phyloP scores from a whole-genome alignment of 2,329 filamentous ascomycete species.

The Pseudogymnoascus sp. region DNA sequence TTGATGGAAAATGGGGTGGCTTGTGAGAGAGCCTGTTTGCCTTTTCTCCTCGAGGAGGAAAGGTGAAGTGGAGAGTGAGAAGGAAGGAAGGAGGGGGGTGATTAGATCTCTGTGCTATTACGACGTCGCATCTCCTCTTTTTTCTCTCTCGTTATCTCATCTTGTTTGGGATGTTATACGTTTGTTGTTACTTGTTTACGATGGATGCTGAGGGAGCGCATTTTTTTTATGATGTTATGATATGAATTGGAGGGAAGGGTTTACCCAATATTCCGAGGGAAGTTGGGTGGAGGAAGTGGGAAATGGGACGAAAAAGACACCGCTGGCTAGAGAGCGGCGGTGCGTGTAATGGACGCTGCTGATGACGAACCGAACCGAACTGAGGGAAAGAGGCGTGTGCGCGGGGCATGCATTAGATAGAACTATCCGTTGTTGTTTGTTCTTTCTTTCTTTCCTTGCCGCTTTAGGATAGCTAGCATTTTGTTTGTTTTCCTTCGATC shows the following conservation, averaged over 20 bases:
- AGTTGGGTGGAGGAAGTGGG: neutral
- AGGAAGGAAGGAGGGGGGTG: neutral
- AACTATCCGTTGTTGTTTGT: neutral
- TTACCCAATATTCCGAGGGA: neutral
- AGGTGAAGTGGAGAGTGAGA: neutral
- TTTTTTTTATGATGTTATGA: conserved; percentile 3
- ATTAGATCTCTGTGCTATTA: conserved; percentile 10
- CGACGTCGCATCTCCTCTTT: conserved; percentile 2
- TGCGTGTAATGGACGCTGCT: conserved; percentile 2
- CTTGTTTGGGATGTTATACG: neutral
- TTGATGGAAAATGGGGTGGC: neutral
- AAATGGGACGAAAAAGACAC: neutral
- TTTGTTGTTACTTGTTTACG: neutral
- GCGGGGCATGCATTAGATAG: conserved; percentile 6
- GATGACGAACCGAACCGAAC: neutral
- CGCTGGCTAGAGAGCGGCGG: neutral
- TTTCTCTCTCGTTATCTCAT: neutral
- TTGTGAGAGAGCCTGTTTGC: neutral
- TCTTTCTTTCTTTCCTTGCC: neutral
- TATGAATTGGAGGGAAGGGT: neutral
- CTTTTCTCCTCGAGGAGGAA: neutral
- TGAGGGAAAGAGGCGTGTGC: conserved; percentile 2
- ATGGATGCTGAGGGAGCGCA: neutral
- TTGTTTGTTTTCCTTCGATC: neutral
- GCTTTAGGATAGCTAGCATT: neutral